Evolutionary conservation across 2,329 filamentous ascomycete species (phyloP).

Genomic region (Ceratocystis smalleyi): DNA sequence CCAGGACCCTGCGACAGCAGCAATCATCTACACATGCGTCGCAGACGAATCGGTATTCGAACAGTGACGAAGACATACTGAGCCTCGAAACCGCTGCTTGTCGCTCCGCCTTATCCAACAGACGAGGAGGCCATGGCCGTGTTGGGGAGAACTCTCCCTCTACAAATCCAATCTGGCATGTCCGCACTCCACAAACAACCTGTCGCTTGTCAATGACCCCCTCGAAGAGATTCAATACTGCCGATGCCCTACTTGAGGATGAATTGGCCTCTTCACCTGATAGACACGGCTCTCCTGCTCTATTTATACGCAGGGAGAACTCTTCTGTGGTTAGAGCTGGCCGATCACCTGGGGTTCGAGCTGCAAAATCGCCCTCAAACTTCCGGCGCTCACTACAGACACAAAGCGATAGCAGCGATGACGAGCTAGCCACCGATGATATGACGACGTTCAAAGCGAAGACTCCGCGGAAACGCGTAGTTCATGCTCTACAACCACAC

Average conservation of each 20-base stretch:
- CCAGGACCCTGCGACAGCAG: background rate
- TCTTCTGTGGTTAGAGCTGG: slow-evolving; percentile 1
- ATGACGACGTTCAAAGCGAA: background rate
- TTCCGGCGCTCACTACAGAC: background rate
- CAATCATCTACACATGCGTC: background rate
- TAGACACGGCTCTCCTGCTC: background rate
- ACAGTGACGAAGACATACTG: background rate
- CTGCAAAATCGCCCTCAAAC: background rate
- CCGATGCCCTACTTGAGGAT: slow-evolving; percentile 11
- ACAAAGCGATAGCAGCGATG: slow-evolving; percentile 3
- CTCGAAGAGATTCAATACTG: slow-evolving; percentile 6
- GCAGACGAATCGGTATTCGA: background rate
- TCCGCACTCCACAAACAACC: slow-evolving; percentile 6
- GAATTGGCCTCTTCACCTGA: slow-evolving; percentile 14
- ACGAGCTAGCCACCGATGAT: slow-evolving; percentile 10
- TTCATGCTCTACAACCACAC: background rate
- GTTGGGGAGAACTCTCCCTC: background rate
- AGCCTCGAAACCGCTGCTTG: background rate
- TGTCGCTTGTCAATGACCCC: slow-evolving; percentile 6
- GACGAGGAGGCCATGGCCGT: background rate
- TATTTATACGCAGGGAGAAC: background rate
- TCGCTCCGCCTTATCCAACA: background rate
- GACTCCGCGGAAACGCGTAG: background rate
- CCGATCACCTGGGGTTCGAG: background rate
- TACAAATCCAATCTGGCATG: background rate